Evolutionary conservation across 2,329 filamentous ascomycete genomes (phyloP).

Genomic region (Coleophoma cylindrospora): DNA sequence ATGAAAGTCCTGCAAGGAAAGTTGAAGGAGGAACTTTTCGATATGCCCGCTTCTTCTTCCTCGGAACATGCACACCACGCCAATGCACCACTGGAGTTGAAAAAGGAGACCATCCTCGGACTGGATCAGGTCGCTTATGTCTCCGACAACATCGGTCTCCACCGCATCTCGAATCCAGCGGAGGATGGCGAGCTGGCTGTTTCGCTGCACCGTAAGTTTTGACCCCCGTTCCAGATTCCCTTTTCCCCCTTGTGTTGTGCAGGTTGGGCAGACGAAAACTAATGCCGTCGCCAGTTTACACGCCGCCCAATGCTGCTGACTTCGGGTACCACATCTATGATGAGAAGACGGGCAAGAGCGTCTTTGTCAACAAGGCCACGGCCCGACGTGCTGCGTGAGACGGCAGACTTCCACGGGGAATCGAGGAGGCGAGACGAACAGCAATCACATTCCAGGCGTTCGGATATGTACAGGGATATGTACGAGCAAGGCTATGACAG

Average conservation of each 20-base stretch:
- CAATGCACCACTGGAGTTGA: constrained; percentile 9
- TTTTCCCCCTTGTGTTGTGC: background rate
- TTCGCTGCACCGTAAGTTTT: constrained; percentile 60
- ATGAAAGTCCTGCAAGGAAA: constrained; percentile 84
- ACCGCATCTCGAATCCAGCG: constrained; percentile 74
- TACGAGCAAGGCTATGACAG: too few relatives aligned
- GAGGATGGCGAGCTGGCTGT: constrained; percentile 65
- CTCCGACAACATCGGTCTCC: constrained; percentile 79
- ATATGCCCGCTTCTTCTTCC: constrained; percentile 44
- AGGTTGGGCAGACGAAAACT: background rate
- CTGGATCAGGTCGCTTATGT: constrained; percentile 83
- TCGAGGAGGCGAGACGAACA: too few relatives aligned
- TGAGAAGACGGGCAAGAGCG: constrained; percentile 26
- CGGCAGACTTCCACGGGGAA: too few relatives aligned
- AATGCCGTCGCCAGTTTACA: constrained; percentile 50
- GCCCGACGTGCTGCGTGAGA: background rate
- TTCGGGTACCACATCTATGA: constrained; percentile 80
- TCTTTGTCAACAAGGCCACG: background rate
- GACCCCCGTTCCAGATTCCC: background rate
- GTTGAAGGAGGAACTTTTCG: constrained; percentile 74
- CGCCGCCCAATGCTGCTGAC: constrained; percentile 84
- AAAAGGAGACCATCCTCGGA: constrained; percentile 55
- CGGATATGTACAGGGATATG: too few relatives aligned
- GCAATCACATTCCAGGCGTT: too few relatives aligned
- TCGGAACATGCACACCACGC: background rate